Evolutionary conservation across 2,329 filamentous ascomycete species (phyloP), one percentile per base, ranked within the genome.

Genomic region (Scedosporium aurantiacum): DNA sequence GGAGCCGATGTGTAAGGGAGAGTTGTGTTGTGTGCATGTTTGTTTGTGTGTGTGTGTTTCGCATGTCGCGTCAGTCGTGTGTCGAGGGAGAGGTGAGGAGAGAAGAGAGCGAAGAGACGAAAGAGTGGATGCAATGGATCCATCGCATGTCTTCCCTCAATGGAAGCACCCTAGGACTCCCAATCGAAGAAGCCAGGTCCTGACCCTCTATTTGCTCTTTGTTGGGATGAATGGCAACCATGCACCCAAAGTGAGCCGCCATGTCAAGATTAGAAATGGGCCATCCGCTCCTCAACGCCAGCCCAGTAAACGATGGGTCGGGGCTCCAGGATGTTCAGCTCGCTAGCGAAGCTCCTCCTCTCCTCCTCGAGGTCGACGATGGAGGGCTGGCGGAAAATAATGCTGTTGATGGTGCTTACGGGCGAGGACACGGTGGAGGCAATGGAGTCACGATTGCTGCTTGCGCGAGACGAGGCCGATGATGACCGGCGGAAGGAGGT

Each of bases 241-340:
- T 37, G 3, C 32, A 37, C 2, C 10, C 32, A 27, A 16, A 59
- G 40, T 12, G 4, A 10, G 37, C 57, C 16, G 8, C 47, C 28
- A 43, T 41, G 5, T n/a, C 3, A 25, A 23, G 6, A 2, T 56
- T 68, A 75, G 57, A 77, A 72, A 21, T 72, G 73, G 52, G 75
- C 74, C 69, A 85, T 83, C 60, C 82, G 77, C 73, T 85, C 83
- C 71, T 86, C 83, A 57, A 86, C 70, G 45, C 84, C 82, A 65
- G 80, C 82, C 79, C 83, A 86, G 72, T 84, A 85, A 60, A 85
- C 81, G 41, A 85, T 76, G 10, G 84, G 84, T 52, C 84, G 74
- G 2, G 84, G 84, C 71, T 87, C 84, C 27, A 87, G 76, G 18
- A 87, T 74, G 66, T 75, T 76, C 7, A 86, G 74, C 66, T 82